Evolutionary conservation across 345 rosid genomes (phyloP).

Genomic region (thale cress (Arabidopsis thaliana)): TAIR10.1 NC_003071.7:10185501-10186000

Average conservation of each 20-base stretch:
- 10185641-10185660: constrained; percentile 60
- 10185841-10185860: constrained; percentile 52
- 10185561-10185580: constrained; percentile 37
- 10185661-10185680: constrained; percentile 40
- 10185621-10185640: constrained; percentile 51
- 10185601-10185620: constrained; percentile 47
- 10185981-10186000: constrained; percentile 40
- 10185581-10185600: constrained; percentile 41
- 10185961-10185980: constrained; percentile 61
- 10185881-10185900: constrained; percentile 58
- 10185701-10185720: constrained; percentile 53
- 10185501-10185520: constrained; percentile 52
- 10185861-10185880: constrained; percentile 63
- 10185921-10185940: constrained; percentile 53
- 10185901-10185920: constrained; percentile 50
- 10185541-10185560: constrained; percentile 41
- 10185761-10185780: constrained; percentile 45
- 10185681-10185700: constrained; percentile 45
- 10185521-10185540: constrained; percentile 56
- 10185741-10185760: constrained; percentile 48
- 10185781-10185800: constrained; percentile 58
- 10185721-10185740: constrained; percentile 57
- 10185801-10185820: constrained; percentile 53
- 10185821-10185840: constrained; percentile 50
- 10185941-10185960: constrained; percentile 46